Conservation (phyloP, 1,284 basidiomycete species). For the Trichosporon ovoides region DNA sequence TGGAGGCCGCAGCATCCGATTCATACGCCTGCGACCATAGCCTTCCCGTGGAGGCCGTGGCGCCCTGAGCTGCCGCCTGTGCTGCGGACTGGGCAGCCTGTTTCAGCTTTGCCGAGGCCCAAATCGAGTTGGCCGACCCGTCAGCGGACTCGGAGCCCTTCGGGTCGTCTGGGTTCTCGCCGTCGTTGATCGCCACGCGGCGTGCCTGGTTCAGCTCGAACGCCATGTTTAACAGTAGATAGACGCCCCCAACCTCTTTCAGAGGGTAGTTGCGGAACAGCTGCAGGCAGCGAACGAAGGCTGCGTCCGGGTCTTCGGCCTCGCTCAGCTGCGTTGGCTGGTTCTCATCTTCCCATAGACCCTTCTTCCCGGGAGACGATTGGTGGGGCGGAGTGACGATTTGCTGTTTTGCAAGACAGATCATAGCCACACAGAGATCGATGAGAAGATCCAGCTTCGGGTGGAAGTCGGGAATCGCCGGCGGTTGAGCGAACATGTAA, state of each 20-base stretch:
- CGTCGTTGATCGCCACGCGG: constrained; percentile 21
- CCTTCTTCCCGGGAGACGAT: constrained; percentile 6
- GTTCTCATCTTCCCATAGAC: constrained; percentile 17
- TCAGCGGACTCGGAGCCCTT: constrained; percentile 17
- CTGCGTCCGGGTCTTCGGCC: constrained; percentile 24
- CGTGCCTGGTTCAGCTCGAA: constrained; percentile 32
- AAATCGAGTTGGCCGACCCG: constrained; percentile 6
- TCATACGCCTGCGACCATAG: constrained; percentile 21
- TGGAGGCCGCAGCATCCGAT: constrained; percentile 25
- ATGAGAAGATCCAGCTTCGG: constrained; percentile 39
- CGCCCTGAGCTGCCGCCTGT: constrained; percentile 6
- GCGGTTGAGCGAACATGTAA: constrained; percentile 38
- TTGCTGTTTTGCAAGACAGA: constrained; percentile 34
- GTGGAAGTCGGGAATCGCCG: constrained; percentile 20
- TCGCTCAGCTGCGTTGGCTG: constrained; percentile 10
- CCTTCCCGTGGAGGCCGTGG: constrained; percentile 12
- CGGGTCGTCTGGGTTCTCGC: constrained; percentile 27
- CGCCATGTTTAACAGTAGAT: constrained; percentile 28
- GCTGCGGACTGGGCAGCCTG: constrained; percentile 3
- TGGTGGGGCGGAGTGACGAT: constrained; percentile 15
- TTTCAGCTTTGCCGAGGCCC: constrained; percentile 17
- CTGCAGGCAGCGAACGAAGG: constrained; percentile 28
- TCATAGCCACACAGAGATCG: constrained; percentile 40
- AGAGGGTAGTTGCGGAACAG: constrained; percentile 33
- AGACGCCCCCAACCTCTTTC: constrained; percentile 27